phyloP scores from a whole-genome alignment of 805 yeast species.

The Myxozyma geophila region DNA sequence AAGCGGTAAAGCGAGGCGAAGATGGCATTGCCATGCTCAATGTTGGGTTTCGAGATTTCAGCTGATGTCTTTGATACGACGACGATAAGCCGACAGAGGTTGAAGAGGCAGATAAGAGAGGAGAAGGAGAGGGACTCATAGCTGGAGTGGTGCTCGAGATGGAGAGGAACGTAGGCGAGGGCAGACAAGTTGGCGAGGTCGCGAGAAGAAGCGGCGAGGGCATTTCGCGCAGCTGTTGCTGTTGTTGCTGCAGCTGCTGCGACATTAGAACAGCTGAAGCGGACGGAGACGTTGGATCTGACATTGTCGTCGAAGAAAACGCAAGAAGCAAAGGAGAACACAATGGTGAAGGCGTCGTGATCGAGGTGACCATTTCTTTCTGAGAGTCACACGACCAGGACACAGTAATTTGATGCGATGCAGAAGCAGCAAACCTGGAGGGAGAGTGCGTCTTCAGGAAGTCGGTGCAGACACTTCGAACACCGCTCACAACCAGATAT shows the following conservation, averaged over 20 bases:
- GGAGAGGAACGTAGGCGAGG: constrained; percentile 12
- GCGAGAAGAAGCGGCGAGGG: constrained; percentile 29
- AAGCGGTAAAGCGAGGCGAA: constrained; percentile 19
- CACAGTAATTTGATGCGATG: no score
- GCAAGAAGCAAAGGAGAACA: constrained; percentile 23
- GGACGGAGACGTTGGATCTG: constrained; percentile 5
- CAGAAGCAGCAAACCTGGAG: no score
- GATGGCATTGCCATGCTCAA: constrained; percentile 27
- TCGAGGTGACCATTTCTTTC: constrained; percentile 4
- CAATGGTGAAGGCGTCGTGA: constrained; percentile 18
- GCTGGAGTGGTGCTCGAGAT: constrained; percentile 11
- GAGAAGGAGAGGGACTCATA: constrained; percentile 19
- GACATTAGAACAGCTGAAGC: not conserved
- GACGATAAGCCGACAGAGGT: constrained; percentile 1
- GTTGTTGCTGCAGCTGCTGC: constrained; percentile 6
- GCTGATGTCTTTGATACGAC: constrained; percentile 17
- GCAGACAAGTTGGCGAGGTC: constrained; percentile 22
- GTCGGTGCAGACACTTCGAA: no score
- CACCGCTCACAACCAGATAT: not conserved
- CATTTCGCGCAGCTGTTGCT: constrained; percentile 15
- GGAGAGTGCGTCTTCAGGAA: no score
- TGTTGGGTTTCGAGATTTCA: constrained; percentile 20
- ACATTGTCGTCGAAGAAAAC: not conserved
- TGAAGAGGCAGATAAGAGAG: constrained; percentile 11
- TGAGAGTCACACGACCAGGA: not conserved